Percentiles rank a stretch among this genome's conserved stretches.
Conservation (phyloP, 2,329 filamentous ascomycete genomes). For the Xenoacremonium recifei region DNA sequence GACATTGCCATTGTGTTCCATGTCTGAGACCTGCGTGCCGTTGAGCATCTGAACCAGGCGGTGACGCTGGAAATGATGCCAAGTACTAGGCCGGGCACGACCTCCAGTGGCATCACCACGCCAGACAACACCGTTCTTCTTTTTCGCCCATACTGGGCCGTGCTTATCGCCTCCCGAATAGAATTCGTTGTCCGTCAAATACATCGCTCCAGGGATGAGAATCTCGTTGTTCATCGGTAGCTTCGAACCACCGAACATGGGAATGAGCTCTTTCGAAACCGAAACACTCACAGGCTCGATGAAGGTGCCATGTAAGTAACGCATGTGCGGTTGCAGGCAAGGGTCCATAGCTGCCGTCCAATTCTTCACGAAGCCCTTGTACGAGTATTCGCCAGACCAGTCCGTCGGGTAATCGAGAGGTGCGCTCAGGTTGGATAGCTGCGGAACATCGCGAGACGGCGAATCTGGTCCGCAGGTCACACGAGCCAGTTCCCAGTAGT, state of each 20-base stretch:
- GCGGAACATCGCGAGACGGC: conserved; percentile 38
- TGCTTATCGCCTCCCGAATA: conserved; percentile 57
- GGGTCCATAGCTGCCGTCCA: conserved; percentile 59
- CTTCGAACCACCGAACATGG: conserved; percentile 63
- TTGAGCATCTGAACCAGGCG: conserved; percentile 70
- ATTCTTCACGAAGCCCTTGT: conserved; percentile 53
- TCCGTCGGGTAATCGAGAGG: conserved; percentile 33
- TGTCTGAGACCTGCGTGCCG: conserved; percentile 50
- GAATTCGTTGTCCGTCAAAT: conserved; percentile 55
- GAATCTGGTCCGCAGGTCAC: conserved; percentile 57
- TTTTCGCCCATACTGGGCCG: conserved; percentile 58
- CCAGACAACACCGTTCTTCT: conserved; percentile 58
- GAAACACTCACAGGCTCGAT: conserved; percentile 52
- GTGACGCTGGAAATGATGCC: conserved; percentile 70
- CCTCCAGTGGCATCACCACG: conserved; percentile 65
- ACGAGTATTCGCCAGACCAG: conserved; percentile 35
- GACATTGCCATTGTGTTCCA: conserved; percentile 41
- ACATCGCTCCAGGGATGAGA: conserved; percentile 64
- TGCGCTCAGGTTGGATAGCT: conserved; percentile 28
- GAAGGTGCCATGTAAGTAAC: conserved; percentile 55
- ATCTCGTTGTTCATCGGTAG: conserved; percentile 63
- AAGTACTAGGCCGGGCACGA: conserved; percentile 51
- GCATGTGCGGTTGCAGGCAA: conserved; percentile 55
- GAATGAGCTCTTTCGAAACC: conserved; percentile 54
- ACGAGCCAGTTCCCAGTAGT: conserved; percentile 60